Evolutionary conservation across 139 green algal genomes (phyloP).

Genomic region (Volvox africanus): DNA sequence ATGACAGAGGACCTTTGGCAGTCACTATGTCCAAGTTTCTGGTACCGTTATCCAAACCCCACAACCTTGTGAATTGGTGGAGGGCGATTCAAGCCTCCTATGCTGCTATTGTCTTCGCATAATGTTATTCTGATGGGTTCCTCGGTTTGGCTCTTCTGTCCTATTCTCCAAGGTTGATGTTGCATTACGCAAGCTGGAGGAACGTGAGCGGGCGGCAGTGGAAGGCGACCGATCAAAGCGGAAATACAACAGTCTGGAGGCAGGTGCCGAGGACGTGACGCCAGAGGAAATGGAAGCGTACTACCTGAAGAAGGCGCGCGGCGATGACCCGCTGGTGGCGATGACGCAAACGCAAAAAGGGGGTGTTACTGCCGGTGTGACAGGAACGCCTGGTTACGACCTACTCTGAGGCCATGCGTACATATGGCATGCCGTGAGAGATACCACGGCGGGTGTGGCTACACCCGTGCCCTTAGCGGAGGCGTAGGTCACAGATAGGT

Average conservation of each 20-base stretch:
- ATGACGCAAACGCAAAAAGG: conserved; percentile 3
- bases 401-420: conserved; percentile 10
- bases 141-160: not conserved
- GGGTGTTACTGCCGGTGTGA: not conserved
- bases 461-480: no score
- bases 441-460: no score
- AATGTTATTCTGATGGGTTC: not conserved
- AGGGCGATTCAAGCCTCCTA: no score
- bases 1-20: no score
- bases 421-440: no score
- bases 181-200: conserved; percentile 72
- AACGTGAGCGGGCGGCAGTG: conserved; percentile 64
- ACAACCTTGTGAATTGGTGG: no score
- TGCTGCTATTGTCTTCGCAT: no score
- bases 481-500: no score
- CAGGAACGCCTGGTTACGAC: conserved; percentile 45
- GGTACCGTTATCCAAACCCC: no score
- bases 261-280: conserved; percentile 74
- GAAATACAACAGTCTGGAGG: conserved; percentile 84
- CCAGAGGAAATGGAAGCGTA: conserved; percentile 99
- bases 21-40: no score
- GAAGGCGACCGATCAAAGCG: conserved; percentile 86
- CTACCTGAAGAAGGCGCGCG: conserved; percentile 59
- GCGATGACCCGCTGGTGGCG: conserved; percentile 53
- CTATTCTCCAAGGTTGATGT: conserved; percentile 26